A percentile compares a stretch with the other conserved stretches of the same genome.
phyloP scores from a whole-genome alignment of 2,329 filamentous ascomycete species.

The Fusarium albidum region DNA sequence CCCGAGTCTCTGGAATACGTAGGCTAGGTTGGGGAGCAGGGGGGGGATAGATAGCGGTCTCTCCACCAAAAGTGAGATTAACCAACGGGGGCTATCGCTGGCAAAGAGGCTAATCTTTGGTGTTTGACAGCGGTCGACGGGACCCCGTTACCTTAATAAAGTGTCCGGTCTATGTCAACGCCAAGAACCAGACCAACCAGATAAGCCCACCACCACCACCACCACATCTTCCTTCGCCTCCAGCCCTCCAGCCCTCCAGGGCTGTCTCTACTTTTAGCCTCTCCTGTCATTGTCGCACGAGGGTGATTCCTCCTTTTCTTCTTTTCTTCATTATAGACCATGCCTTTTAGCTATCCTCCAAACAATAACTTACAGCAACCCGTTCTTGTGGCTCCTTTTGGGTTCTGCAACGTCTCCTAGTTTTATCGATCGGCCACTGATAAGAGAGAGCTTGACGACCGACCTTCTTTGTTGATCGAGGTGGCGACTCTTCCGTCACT shows the following conservation, averaged over 20 bases:
- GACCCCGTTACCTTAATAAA: background rate
- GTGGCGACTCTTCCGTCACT: constrained; percentile 33
- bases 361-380: background rate
- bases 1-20: no score
- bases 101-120: constrained; percentile 14
- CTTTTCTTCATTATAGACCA: no score
- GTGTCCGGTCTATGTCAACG: constrained; percentile 12
- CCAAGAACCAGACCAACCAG: constrained; percentile 33
- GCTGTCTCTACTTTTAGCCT: constrained; percentile 29
- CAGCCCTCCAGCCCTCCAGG: no score
- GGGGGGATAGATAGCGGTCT: constrained; percentile 30
- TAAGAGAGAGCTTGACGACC: constrained; percentile 1
- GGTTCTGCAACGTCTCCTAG: constrained; percentile 8
- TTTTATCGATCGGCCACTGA: constrained; percentile 3
- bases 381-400: background rate
- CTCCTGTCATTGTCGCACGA: constrained; percentile 16
- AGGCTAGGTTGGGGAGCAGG: no score
- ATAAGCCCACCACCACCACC: constrained; percentile 40
- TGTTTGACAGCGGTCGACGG: constrained; percentile 33
- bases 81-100: constrained; percentile 15
- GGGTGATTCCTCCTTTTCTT: background rate
- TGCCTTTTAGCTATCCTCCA: background rate
- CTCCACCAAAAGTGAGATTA: constrained; percentile 15
- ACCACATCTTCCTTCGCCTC: constrained; percentile 17
- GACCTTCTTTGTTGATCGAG: no score